phyloP scores from a whole-genome alignment of 2,329 filamentous ascomycete species.

The Aureobasidium sp. region DNA sequence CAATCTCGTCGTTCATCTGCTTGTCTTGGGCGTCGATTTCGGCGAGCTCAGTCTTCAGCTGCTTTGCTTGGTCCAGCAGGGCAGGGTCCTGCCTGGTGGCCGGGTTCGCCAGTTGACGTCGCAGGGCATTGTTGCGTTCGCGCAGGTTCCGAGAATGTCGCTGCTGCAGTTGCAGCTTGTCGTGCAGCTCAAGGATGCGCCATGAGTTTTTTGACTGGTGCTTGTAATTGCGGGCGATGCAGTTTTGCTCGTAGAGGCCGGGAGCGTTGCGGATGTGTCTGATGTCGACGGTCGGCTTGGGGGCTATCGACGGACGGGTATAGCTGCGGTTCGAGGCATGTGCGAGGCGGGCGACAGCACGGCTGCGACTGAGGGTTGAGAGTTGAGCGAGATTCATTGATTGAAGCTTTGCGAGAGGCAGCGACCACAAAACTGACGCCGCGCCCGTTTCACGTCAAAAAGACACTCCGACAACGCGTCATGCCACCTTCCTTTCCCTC shows the following conservation, averaged over 20 bases:
- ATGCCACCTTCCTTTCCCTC: not conserved
- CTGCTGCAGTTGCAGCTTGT: constrained; percentile 44
- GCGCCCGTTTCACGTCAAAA: constrained; percentile 10
- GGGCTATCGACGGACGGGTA: constrained; percentile 59
- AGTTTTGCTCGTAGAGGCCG: constrained; percentile 72
- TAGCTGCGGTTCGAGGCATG: constrained; percentile 21
- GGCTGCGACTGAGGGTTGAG: not conserved
- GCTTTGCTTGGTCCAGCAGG: constrained; percentile 55
- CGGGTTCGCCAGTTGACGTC: constrained; percentile 19
- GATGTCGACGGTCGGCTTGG: constrained; percentile 71
- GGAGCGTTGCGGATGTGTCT: constrained; percentile 85
- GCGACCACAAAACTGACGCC: not conserved
- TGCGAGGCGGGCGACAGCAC: not conserved
- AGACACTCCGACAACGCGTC: not conserved
- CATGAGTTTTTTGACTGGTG: constrained; percentile 43
- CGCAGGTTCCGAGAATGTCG: constrained; percentile 51
- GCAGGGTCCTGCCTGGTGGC: constrained; percentile 5
- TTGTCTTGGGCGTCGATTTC: constrained; percentile 54
- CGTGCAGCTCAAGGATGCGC: constrained; percentile 43
- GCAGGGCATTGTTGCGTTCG: constrained; percentile 56
- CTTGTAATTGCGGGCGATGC: constrained; percentile 73
- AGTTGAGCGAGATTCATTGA: constrained; percentile 6
- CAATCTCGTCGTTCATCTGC: constrained; percentile 56
- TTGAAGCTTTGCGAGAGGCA: not conserved
- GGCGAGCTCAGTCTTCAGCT: constrained; percentile 54